Evolutionary conservation across 2,329 filamentous ascomycete species (phyloP), one percentile per base, ranked within the genome.

Genomic region (Fusarium sp.): DNA sequence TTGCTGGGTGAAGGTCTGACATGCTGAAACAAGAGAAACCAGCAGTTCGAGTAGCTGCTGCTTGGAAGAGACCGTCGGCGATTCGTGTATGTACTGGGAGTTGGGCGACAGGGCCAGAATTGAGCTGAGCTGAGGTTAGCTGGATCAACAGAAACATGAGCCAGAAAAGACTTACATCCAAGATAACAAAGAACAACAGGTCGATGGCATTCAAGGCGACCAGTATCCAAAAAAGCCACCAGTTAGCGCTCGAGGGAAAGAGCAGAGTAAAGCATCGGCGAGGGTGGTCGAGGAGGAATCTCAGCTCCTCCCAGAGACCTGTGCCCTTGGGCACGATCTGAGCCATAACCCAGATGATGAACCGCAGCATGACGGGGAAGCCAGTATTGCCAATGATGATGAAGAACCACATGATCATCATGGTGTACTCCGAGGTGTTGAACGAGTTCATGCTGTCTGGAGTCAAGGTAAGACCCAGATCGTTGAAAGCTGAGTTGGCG

Each of bases 341-440:
- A 14, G 94, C 94, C 37, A 89, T 80, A 1, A 92, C 78, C 96
- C 97, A 99, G 70, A 99, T 98, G 72, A 97, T 90, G 79, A 98
- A 94, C 9, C 97, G 93, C 27, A 98, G 89, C 93, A 98, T 95
- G 79, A 97, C 94, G 0, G 96, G 97, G 77, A 98, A 98, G 0
- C 93, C 97, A 0, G 96, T 98, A 79, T 98, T 98, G 66, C 96
- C 96, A 70, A 98, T 95, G 71, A 98, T 91, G 80, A 98, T 97
- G 48, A 98, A 88, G 77, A 97, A 97, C 8, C 91, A 91, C 83
- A 95, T 91, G 50, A 97, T 81, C 25, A 98, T 86, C 54, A 98
- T 86, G 1, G 93, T 91, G 77, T 94, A 93, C 8, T 93, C 86
- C 1, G 95, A 94, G 10, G 86, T 89, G 76, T 94, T 92, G 82